Conservation (phyloP, 2,329 filamentous ascomycete species). For the Xylariaceae sp. region DNA sequence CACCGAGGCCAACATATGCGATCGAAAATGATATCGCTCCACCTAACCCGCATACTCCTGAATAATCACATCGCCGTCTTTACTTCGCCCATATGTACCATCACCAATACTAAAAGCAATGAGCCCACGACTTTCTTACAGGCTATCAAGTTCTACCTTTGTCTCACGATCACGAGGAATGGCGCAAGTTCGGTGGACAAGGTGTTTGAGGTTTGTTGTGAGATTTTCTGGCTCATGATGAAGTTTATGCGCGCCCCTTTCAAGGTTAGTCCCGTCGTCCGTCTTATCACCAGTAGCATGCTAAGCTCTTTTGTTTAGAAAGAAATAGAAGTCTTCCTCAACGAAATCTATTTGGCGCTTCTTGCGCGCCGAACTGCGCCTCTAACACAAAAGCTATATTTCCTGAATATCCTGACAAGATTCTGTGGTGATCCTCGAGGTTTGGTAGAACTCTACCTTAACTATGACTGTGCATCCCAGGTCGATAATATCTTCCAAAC, state of each 20-base stretch:
- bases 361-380: slow-evolving; percentile 84
- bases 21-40: slow-evolving; percentile 89
- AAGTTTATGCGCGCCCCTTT: slow-evolving; percentile 89
- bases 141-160: slow-evolving; percentile 94
- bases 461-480: slow-evolving; percentile 94
- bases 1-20: slow-evolving; percentile 93
- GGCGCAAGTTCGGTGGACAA: slow-evolving; percentile 86
- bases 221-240: slow-evolving; percentile 97
- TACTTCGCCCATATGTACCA: slow-evolving; percentile 84
- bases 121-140: slow-evolving; percentile 88
- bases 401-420: slow-evolving; percentile 78
- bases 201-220: slow-evolving; percentile 92
- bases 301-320: slow-evolving; percentile 51
- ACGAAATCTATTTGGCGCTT: slow-evolving; percentile 92
- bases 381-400: slow-evolving; percentile 84
- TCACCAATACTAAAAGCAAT: slow-evolving; percentile 83
- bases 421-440: slow-evolving; percentile 81
- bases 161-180: slow-evolving; percentile 89
- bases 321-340: slow-evolving; percentile 96
- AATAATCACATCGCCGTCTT: slow-evolving; percentile 93
- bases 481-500: slow-evolving; percentile 97
- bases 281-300: slow-evolving; percentile 22
- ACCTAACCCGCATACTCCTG: slow-evolving; percentile 89
- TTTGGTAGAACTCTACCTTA: slow-evolving; percentile 91
- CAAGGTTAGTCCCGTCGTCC: slow-evolving; percentile 57